Percentiles rank a stretch among this genome's conserved stretches.
These are phyloP conservation scores for Prunus yedoensis DNA, from an alignment of 331 rosid genomes.

Conservation along the genomic window DNA sequence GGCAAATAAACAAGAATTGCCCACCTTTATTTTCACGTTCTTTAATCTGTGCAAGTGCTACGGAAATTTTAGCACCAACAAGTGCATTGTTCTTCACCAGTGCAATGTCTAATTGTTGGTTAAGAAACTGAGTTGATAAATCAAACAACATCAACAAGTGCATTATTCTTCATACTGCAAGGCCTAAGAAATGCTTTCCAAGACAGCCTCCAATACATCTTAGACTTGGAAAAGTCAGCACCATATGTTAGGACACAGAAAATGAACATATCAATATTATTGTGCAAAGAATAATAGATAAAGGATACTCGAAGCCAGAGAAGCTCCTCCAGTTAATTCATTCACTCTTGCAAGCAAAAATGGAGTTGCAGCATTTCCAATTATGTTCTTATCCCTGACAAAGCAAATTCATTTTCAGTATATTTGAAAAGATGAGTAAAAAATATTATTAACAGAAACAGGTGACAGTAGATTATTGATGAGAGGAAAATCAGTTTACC, in stretches of 20 bases:
- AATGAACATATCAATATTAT: not conserved
- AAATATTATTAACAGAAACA: not conserved
- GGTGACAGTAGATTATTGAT: not conserved
- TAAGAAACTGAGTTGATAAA: conserved; percentile 28
- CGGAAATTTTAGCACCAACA: conserved; percentile 70
- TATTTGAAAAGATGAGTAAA: not conserved
- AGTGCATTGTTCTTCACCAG: conserved; percentile 92
- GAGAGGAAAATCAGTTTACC: conserved; percentile 37
- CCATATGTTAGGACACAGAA: conserved; percentile 5
- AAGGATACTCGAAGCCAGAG: conserved; percentile 88
- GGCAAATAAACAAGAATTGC: not conserved
- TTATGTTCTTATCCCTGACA: conserved; percentile 64
- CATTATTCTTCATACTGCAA: not conserved
- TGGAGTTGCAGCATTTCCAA: conserved; percentile 84
- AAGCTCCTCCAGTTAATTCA: conserved; percentile 82
- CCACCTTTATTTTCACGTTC: conserved; percentile 39
- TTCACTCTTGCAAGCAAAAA: conserved; percentile 77
- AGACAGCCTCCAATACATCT: not conserved
- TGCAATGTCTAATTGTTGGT: conserved; percentile 71
- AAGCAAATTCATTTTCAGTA: conserved; percentile 4
- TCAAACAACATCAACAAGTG: conserved; percentile 10
- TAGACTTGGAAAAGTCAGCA: not conserved
- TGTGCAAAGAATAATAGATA: conserved; percentile 7
- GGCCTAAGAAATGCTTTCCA: not conserved
- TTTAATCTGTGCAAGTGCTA: conserved; percentile 59